Percentiles rank a stretch among this genome's conserved stretches.
phyloP scores from a whole-genome alignment of 176 grass and related monocot species.

The Triticum monococcum region DNA sequence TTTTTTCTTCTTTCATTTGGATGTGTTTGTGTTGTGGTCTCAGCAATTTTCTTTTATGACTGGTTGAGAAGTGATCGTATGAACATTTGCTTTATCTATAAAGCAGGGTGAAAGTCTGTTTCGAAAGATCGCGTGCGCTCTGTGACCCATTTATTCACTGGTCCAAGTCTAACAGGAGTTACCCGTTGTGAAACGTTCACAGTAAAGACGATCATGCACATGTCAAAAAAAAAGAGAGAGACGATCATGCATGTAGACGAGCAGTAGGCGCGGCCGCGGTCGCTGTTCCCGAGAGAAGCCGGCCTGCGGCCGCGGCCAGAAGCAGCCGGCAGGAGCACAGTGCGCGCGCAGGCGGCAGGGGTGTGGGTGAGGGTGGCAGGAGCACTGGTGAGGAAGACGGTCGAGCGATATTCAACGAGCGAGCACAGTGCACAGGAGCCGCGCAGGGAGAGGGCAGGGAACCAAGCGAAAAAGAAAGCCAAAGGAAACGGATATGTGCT shows the following conservation, averaged over 20 bases:
- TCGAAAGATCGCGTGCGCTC: not conserved
- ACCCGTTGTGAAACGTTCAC: not conserved
- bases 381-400: not conserved
- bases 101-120: no score
- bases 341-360: conserved; percentile 20
- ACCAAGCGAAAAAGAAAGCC: conserved; percentile 19
- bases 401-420: not conserved
- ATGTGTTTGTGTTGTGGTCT: no score
- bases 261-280: conserved; percentile 12
- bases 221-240: not conserved
- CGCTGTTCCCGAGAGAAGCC: conserved; percentile 42
- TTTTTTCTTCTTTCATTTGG: no score
- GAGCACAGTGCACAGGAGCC: conserved; percentile 15
- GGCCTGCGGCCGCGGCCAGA: not conserved
- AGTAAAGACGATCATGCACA: not conserved
- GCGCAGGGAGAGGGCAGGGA: no score
- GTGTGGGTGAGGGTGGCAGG: not conserved
- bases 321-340: not conserved
- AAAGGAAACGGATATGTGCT: conserved; percentile 15
- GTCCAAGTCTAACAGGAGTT: not conserved
- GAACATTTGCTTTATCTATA: no score
- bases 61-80: no score
- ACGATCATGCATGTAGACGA: conserved; percentile 1
- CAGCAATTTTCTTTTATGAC: no score
- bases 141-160: not conserved